Base-by-base conservation (phyloP, 164 flowering plant genomes). In the Malania oleifera region DNA sequence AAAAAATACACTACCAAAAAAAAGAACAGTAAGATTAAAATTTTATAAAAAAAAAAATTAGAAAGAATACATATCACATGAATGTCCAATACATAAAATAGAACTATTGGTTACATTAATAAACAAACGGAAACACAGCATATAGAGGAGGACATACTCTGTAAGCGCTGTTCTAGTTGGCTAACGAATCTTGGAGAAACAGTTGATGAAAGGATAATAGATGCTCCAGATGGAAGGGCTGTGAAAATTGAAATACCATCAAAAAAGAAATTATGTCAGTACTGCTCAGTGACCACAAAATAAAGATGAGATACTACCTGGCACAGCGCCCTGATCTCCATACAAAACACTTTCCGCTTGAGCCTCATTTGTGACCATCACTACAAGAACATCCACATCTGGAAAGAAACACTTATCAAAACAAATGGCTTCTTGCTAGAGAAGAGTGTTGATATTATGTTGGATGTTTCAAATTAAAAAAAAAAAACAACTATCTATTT, bases 361-460 rank as follows among this genome's bases (percentile, higher is more conserved):
- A 72, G 70, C 65, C 77, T 95, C 99, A 78, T 95, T 95, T 62
- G 96, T 79, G 55, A 95, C 99, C 97, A 95, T 95, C 45, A 90
- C 45, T 19, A 95, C 73, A 52, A 95, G 86, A 60, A 84, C 88
- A 67, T 91, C 96, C 26, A 80, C 90, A 73, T 78, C 99, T 95
- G 77, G 20, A 75, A 49, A 50, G 61, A 52, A 19, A 41, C 50
- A 67, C 49, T 9, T 41, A 11, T 46, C 31, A 63, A 55, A 62
- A 45, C 22, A 19, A 53, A 34, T 54, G 45, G 12, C 38, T 19
- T 45, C 22, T 38, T 35, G 44, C 7, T 56, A 38, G 10, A 9
- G 26, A 46, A 48, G 26, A n/a, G n/a, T n/a, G n/a, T n/a, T n/a
- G n/a, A n/a, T n/a, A n/a, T n/a, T n/a, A n/a, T n/a, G n/a, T n/a